Base-by-base conservation (phyloP, 805 yeast species). In the Komagataella ulmi region DNA sequence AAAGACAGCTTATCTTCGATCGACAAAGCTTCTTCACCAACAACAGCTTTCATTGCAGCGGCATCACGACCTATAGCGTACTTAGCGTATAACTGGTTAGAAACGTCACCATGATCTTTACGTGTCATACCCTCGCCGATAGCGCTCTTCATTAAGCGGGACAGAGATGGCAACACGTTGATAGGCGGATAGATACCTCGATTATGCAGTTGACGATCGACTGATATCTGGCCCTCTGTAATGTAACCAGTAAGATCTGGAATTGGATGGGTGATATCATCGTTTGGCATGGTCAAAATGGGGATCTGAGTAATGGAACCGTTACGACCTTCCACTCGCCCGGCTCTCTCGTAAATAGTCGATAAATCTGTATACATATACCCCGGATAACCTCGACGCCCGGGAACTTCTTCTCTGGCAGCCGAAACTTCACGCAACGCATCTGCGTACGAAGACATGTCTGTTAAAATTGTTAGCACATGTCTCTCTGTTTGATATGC, bases 351-450 rank as follows among this genome's bases (percentile, higher is more conserved):
- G 71, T 93, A 93, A 65, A 93, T 89, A 50, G 98, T 93, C 50
- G 98, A 88, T 77, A 93, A 88, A 84, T 93, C 99, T 49, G 99
- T 93, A 75, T 93, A 93, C 99, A 93, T 93, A 72, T 93, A 93
- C 86, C 99, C 99, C 58, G 99, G 99, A 72, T 93, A 93, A 78
- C 99, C 99, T 83, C 99, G 89, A 81, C 99, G 89, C 79, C 99
- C 99, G 67, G 99, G 99, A 48, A 93, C 99, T 75, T 95, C 99
- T 74, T 93, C 99, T 79, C 99, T 89, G 49, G 99, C 99, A 55
- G 99, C 99, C 57, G 97, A 89, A 50, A 93, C 99, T 76, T 93
- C 99, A 83, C 99, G 90, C 66, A 93, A 76, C 45, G 99, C 99
- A 70, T 93, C 99, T 45, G 99, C 99, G 68, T 93, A 93, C n/a